phyloP scores from a whole-genome alignment of 352 stramenopile genomes.

The Paralagenidium karlingii region DNA sequence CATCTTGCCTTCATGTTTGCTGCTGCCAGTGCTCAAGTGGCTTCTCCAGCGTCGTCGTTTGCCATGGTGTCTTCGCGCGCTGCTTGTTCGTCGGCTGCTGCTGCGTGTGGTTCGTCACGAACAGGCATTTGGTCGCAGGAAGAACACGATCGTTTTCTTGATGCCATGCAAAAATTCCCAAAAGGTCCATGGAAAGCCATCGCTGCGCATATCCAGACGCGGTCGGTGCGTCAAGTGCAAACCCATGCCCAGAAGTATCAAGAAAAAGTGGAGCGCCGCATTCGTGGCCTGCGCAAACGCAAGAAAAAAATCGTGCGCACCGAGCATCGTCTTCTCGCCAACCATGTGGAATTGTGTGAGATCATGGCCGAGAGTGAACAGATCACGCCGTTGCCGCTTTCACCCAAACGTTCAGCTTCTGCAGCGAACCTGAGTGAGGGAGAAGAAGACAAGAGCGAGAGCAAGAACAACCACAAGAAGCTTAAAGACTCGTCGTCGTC shows the following conservation, averaged over 20 bases:
- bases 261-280: slow-evolving; percentile 50
- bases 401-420: no score
- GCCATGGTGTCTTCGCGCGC: no score
- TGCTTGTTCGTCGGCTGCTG: no score
- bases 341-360: slow-evolving; percentile 49
- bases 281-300: slow-evolving; percentile 49
- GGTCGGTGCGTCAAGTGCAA: slow-evolving; percentile 55
- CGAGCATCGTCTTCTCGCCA: slow-evolving; percentile 43
- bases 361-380: no score
- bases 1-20: no score
- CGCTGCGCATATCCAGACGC: slow-evolving; percentile 52
- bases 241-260: slow-evolving; percentile 75
- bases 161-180: slow-evolving; percentile 49
- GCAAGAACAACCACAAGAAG: no score
- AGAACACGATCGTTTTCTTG: slow-evolving; percentile 61
- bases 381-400: no score
- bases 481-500: no score
- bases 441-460: no score
- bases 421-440: no score
- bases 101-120: background rate
- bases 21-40: no score
- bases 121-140: slow-evolving; percentile 46
- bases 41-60: no score
- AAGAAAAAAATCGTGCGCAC: slow-evolving; percentile 55
- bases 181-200: slow-evolving; percentile 65